Base-by-base conservation (phyloP, 768 basidiomycete genomes). In the Baorangia bicolor region DNA sequence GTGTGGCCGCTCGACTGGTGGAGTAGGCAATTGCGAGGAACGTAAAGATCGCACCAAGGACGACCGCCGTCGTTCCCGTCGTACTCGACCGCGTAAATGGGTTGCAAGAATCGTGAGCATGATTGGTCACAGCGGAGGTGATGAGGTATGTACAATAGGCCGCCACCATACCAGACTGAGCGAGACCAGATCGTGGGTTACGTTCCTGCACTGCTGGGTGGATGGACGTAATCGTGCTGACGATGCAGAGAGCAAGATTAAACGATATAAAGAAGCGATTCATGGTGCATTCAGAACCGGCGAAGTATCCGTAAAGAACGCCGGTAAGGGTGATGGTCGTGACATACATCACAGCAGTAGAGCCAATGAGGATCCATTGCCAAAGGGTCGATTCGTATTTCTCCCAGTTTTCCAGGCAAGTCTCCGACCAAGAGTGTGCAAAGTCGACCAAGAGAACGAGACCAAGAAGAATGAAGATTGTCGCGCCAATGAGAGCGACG, bases 21-120 rank as follows among this genome's bases (percentile, higher is more conserved):
- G 95, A 98, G 69, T 98, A 99, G 8, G 97, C 96, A 62, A 99
- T 97, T 5, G 97, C 95, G 43, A 98, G 74, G 84, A 99, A 99
- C 0, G 97, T 99, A 73, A 99, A 97, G 12, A 93, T 71, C 9
- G 92, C 97, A 30, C 97, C 97, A 41, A 98, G 79, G 27, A 98
- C 77, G 43, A 97, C 85, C 2, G 92, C 88, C 9, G 93, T 94
- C 35, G 86, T 93, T 56, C 87, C 85, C 1, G 95, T 90, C 45
- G 83, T 82, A 23, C 75, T 77, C 41, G 78, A 77, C 56, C 83
- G 81, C 45, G 85, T 86, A 11, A 98, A 79, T 0, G 97, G 97
- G 71, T 98, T 98, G 78, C 97, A 99, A 21, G 79, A 75, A 51
- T 84, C 79, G 64, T 95, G 89, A 9, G 85, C 84, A 73, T 96